These are phyloP conservation scores for Dryas alaskensis DNA, from an alignment of 306 rosid species.

Conservation along the genomic window DNA sequence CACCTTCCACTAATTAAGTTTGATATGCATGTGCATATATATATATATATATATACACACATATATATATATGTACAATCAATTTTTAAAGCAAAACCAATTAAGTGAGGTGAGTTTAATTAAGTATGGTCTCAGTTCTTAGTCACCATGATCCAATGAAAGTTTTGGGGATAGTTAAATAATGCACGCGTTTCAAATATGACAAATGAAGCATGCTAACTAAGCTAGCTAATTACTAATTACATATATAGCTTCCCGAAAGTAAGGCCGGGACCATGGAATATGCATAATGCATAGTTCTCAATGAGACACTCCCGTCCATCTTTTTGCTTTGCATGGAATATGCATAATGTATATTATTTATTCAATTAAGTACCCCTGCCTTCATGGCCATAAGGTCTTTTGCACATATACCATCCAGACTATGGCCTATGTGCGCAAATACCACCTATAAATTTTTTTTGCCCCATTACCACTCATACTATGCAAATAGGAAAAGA, in stretches of 20 bases:
- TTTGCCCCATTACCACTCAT: no score
- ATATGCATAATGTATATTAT: no score
- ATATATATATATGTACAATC: background rate
- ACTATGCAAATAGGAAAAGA: no score
- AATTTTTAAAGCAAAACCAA: background rate
- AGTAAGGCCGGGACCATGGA: conserved; percentile 34
- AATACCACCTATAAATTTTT: no score
- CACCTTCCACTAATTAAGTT: conserved; percentile 21
- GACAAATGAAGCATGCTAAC: conserved; percentile 24
- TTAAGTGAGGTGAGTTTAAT: conserved; percentile 25
- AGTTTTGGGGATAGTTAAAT: conserved; percentile 11
- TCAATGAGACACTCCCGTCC: conserved; percentile 18
- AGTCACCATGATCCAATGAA: conserved; percentile 47
- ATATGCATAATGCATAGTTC: conserved; percentile 3
- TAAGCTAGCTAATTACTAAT: background rate
- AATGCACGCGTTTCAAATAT: conserved; percentile 25
- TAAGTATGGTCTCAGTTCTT: conserved; percentile 34
- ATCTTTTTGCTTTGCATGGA: no score
- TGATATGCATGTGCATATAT: background rate
- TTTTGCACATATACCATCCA: no score
- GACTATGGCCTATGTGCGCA: no score
- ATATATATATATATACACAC: background rate
- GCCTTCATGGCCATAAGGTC: no score
- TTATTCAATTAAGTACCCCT: no score
- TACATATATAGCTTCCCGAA: conserved; percentile 5